Evolutionary conservation across 257 asterid genomes (phyloP), one percentile per base, ranked within the genome.

Genomic region (Linderniella brevidens): DNA sequence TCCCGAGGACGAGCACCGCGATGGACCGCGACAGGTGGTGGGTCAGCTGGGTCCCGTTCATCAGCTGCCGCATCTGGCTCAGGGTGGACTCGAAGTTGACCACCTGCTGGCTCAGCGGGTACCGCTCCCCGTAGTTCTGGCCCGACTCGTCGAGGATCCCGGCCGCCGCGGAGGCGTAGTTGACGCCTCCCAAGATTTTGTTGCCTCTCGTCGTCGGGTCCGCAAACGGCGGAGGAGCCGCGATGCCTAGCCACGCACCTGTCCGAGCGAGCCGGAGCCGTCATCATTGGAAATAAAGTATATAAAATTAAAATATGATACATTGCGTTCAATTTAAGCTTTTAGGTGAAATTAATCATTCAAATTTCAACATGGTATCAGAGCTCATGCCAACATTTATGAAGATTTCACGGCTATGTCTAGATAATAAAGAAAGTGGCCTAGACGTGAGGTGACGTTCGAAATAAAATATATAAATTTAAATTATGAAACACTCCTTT

Each of bases 141-240:
- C 93, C 97, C 2, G 80, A 60, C 62, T 83, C 93, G 17, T 88
- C 95, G 13, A 88, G 73, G 73, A 88, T 88, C 55, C 97, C 97
- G 15, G 74, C 95, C 35, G 95, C 95, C 1, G 97, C 97, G 0
- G 97, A 88, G 56, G 97, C 97, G 47, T 80, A 87, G 47, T 87
- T 87, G 49, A 74, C 83, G 56, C 97, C 97, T 2, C 81, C 73
- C 0, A 87, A 59, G 48, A 84, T 68, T 61, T 74, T 69, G 8
- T 60, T 8, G 11, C 92, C 95, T 0, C 58, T 56, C 4, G 97
- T 80, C 57, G 67, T 20, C n/a, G 90, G 92, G 60, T 71, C 81
- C 16, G 92, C 82, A 16, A 76, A 88, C 0, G 97, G 90, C 0
- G 94, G 93, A 37, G 97, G 92, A n/a, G 92, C 41, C 14, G 82